Evolutionary conservation across 345 rosid genomes (phyloP).

Genomic region (Firmiana major): DNA sequence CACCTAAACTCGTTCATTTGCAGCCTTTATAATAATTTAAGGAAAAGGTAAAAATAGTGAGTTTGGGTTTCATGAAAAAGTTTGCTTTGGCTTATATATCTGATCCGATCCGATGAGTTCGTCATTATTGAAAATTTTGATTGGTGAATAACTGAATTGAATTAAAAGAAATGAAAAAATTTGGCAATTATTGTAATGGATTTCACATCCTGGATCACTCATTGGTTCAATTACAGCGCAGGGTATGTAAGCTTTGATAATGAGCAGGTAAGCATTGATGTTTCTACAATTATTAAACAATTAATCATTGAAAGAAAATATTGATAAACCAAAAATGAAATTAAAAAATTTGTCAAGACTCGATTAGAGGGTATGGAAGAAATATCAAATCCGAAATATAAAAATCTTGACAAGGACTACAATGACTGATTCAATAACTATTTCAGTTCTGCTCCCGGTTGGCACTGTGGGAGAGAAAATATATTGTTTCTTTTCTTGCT

Average conservation of each 20-base stretch:
- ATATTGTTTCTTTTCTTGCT: background rate
- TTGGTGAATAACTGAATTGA: background rate
- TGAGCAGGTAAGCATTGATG: background rate
- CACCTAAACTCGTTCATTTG: too few species aligned
- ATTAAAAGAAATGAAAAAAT: background rate
- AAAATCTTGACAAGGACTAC: background rate
- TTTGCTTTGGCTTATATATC: background rate
- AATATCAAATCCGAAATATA: background rate
- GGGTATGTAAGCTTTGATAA: background rate
- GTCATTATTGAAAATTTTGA: background rate
- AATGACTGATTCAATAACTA: background rate
- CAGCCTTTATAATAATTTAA: too few species aligned
- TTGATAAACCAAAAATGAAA: too few species aligned
- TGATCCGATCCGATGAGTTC: background rate
- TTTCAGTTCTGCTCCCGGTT: background rate
- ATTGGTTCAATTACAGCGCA: background rate
- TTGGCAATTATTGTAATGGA: background rate
- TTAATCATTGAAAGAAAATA: background rate
- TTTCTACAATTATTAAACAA: background rate
- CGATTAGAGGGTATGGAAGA: background rate
- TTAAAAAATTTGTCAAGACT: background rate
- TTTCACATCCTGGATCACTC: background rate
- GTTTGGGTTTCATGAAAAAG: background rate
- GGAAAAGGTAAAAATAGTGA: too few species aligned
- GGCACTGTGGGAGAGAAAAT: background rate